Evolutionary conservation across 2,329 filamentous ascomycete genomes (phyloP).

Genomic region (Xylariaceae sp.): DNA sequence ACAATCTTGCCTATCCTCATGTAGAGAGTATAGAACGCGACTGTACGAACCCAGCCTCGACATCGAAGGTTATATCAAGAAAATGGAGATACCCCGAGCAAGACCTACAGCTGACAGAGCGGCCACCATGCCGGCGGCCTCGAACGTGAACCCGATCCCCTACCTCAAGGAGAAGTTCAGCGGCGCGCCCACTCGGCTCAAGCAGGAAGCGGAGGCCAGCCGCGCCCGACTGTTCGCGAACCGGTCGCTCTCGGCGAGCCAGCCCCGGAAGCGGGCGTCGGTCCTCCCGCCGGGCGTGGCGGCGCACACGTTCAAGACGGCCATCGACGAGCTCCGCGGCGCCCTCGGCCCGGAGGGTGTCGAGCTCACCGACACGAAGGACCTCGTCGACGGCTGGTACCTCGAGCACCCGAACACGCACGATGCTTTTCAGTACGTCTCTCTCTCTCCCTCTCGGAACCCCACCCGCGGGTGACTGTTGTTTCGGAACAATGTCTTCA

Average conservation of each 20-base stretch:
- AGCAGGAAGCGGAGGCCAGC: conserved; percentile 14
- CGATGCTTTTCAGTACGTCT: conserved; percentile 16
- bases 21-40: too few relatives aligned
- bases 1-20: too few relatives aligned
- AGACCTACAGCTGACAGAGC: too few relatives aligned
- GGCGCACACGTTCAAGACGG: conserved; percentile 16
- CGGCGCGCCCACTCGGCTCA: conserved; percentile 17
- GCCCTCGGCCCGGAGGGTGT: conserved; percentile 19
- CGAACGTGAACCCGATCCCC: conserved; percentile 8
- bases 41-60: too few relatives aligned
- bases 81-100: too few relatives aligned
- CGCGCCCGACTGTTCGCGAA: conserved; percentile 14
- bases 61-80: too few relatives aligned
- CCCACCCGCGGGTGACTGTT: too few relatives aligned
- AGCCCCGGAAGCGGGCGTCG: conserved; percentile 11
- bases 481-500: too few relatives aligned
- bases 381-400: conserved; percentile 20
- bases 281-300: conserved; percentile 22
- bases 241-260: conserved; percentile 16
- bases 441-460: too few relatives aligned
- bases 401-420: conserved; percentile 18
- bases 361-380: conserved; percentile 11
- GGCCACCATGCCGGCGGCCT: too few relatives aligned
- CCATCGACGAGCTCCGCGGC: conserved; percentile 23
- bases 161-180: conserved; percentile 18